Evolutionary conservation across 2,329 filamentous ascomycete species (phyloP).

Genomic region (Cryphonectria japonica): DNA sequence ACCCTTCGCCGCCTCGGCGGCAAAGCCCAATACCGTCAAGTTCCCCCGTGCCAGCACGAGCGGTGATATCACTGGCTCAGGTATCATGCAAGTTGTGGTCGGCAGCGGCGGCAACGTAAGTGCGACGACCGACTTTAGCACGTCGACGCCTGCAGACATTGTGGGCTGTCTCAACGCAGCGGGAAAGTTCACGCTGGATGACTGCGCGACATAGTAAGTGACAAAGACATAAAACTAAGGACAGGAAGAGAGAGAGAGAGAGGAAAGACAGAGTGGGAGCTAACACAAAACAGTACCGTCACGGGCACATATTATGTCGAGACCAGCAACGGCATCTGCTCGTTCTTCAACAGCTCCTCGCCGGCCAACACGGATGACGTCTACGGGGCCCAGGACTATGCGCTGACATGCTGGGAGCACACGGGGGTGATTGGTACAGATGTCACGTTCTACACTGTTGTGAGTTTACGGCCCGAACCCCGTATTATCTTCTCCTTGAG

Average conservation of each 20-base stretch:
- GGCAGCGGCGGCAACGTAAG: constrained; percentile 17
- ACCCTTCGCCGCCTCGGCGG: constrained; percentile 6
- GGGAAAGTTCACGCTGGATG: constrained; percentile 22
- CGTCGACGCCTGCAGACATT: constrained; percentile 8
- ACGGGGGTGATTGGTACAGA: constrained; percentile 3
- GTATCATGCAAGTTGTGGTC: constrained; percentile 20
- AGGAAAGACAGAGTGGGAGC: neutral
- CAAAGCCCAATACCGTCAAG: neutral
- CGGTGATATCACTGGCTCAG: constrained; percentile 10
- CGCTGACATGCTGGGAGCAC: constrained; percentile 23
- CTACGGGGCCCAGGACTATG: constrained; percentile 17
- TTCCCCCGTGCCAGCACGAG: neutral
- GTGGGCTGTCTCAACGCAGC: constrained; percentile 24
- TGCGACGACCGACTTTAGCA: constrained; percentile 9
- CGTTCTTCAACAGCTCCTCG: constrained; percentile 19
- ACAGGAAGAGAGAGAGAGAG: neutral
- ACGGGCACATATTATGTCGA: constrained; percentile 3
- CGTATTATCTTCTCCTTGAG: neutral
- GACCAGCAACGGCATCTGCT: constrained; percentile 23
- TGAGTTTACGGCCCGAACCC: neutral
- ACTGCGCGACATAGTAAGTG: constrained; percentile 21
- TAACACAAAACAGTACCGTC: neutral
- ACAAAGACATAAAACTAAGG: neutral
- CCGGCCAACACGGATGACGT: constrained; percentile 18
- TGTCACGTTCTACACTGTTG: constrained; percentile 21